These are phyloP conservation scores for Boechera retrofracta DNA, from an alignment of 345 rosid genomes.

Conservation along the genomic window DNA sequence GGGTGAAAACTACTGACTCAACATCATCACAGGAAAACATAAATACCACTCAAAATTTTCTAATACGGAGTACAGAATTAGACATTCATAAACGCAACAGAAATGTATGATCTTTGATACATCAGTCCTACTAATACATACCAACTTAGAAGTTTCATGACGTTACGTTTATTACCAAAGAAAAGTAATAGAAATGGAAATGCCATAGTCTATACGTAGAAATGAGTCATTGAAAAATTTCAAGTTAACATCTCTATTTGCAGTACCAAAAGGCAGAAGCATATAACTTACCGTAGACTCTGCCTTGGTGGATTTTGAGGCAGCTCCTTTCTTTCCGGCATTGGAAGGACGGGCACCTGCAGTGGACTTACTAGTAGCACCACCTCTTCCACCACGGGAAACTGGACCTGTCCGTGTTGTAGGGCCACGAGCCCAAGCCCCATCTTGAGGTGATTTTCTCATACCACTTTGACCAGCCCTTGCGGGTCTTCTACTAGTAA, in stretches of 20 bases:
- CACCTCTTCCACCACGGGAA: slow-evolving; percentile 77
- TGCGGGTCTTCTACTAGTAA: slow-evolving; percentile 69
- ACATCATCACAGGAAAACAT: background rate
- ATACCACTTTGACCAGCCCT: slow-evolving; percentile 78
- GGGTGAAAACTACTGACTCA: slow-evolving; percentile 7
- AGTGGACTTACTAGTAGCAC: slow-evolving; percentile 62
- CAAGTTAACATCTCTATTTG: slow-evolving; percentile 3
- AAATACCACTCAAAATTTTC: background rate
- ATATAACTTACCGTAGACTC: slow-evolving; percentile 68
- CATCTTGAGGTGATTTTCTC: slow-evolving; percentile 95
- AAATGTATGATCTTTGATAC: slow-evolving; percentile 19
- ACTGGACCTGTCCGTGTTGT: slow-evolving; percentile 60
- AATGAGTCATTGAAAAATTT: background rate
- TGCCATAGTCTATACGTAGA: background rate
- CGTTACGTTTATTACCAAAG: background rate
- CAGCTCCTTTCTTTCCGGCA: slow-evolving; percentile 76
- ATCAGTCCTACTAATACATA: slow-evolving; percentile 17
- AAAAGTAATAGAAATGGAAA: slow-evolving; percentile 8
- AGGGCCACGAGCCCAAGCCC: slow-evolving; percentile 86
- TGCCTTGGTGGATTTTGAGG: slow-evolving; percentile 72
- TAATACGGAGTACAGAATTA: background rate
- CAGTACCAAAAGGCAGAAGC: background rate
- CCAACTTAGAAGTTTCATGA: background rate
- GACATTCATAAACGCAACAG: slow-evolving; percentile 5
- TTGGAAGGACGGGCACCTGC: slow-evolving; percentile 70